A percentile compares a stretch with the other conserved stretches of the same genome.
phyloP scores from a whole-genome alignment of 2,329 filamentous ascomycete genomes.

The Ampelomyces quisqualis region DNA sequence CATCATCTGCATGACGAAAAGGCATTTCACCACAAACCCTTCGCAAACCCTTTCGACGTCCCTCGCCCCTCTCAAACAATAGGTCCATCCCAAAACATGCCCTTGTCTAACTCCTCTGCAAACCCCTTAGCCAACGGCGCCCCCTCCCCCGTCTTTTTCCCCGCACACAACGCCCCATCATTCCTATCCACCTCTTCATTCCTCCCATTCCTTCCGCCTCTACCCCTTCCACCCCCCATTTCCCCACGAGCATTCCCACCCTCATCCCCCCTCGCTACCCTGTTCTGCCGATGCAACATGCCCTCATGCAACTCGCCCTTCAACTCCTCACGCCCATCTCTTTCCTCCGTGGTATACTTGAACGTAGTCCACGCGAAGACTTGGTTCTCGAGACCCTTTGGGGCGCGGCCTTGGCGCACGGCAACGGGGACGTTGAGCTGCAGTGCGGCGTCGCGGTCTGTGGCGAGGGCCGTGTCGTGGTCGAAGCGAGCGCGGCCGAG shows the following conservation, averaged over 20 bases:
- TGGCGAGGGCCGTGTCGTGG: slow-evolving; percentile 31
- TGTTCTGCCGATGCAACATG: slow-evolving; percentile 36
- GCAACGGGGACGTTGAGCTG: slow-evolving; percentile 11
- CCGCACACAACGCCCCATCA: slow-evolving; percentile 20
- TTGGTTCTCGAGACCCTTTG: slow-evolving; percentile 27
- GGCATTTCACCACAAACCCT: too few relatives aligned
- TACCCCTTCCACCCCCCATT: slow-evolving; percentile 3
- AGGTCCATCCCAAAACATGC: slow-evolving; percentile 32
- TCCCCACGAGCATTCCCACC: slow-evolving; percentile 1
- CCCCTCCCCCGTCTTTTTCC: slow-evolving; percentile 17
- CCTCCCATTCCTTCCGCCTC: slow-evolving; percentile 2
- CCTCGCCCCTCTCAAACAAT: slow-evolving; percentile 17
- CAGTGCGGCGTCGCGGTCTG: slow-evolving; percentile 32
- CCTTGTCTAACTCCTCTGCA: slow-evolving; percentile 30
- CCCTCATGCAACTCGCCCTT: slow-evolving; percentile 41
- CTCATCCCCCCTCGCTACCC: slow-evolving; percentile 19
- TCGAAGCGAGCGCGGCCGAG: slow-evolving; percentile 35
- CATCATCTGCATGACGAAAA: too few relatives aligned
- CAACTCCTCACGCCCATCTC: slow-evolving; percentile 28
- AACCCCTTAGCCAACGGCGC: slow-evolving; percentile 33
- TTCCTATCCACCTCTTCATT: slow-evolving; percentile 1
- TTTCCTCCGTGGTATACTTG: slow-evolving; percentile 28
- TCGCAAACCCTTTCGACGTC: too few relatives aligned
- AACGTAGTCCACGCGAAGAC: slow-evolving; percentile 36
- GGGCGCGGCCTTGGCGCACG: slow-evolving; percentile 24